Evolutionary conservation across 2,329 filamentous ascomycete species (phyloP), one percentile per base, ranked within the genome.

Genomic region (Colletotrichum spinosum): DNA sequence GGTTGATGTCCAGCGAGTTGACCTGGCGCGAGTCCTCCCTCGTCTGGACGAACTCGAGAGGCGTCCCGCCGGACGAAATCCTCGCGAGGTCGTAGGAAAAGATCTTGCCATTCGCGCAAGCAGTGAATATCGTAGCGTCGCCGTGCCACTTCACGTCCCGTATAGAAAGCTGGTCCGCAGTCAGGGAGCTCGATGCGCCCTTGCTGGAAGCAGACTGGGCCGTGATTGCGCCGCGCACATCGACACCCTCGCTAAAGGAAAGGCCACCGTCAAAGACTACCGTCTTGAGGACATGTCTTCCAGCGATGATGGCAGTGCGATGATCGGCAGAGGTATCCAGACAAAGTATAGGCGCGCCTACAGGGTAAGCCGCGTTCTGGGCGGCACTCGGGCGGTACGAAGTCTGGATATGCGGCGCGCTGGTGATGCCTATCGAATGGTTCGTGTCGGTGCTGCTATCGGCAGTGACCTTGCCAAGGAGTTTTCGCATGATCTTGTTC

Each of bases 11-110:
- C 9, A 90, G 78, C 38, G 85, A 84, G 69, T 90, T 89, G 69
- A 90, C 82, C 77, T 90, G 88, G 3, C 88, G 83, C 50, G 85
- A 84, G 69, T 90, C 88, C 70, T 90, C 88, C 49, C 84, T 82
- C 55, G 82, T 86, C 72, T 88, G 84, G 39, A 88, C 82, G 39
- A 83, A 84, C 44, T 86, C 86, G 55, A 88, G 74, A 5, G 82
- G 81, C 3, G 78, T 75, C 7, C 77, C 76, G 3, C 79, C 80
- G 2, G 79, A 72, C 2, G 83, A 81, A 9, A 86, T 70, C 17
- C 84, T 83, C 45, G 80, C 80, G 15, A 90, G 73, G 73, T 90
- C 87, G 70, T 90, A 90, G 65, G 86, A 81, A 67, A 89, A 89
- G 69, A 90, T 88, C 74, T 87, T 87, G 71, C 88, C 88, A 66